Conservation (phyloP, 495 filamentous ascomycete genomes). For the Delitschia confertaspora region DNA sequence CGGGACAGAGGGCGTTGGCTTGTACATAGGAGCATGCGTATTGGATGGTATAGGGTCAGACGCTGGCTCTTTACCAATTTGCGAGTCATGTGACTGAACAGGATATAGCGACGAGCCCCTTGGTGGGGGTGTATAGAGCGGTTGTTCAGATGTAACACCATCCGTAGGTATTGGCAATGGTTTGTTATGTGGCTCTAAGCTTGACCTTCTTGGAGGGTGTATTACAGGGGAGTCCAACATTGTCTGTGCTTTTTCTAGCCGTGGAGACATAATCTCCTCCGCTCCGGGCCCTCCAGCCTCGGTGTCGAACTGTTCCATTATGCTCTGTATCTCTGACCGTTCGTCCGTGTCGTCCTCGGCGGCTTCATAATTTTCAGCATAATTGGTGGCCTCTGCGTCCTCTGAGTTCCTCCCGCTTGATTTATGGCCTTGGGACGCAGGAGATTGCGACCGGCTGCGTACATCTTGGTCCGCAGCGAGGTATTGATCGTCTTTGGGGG, state of each 20-base stretch:
- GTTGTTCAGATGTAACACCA: slow-evolving; percentile 5
- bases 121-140: slow-evolving; percentile 25
- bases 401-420: slow-evolving; percentile 23
- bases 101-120: slow-evolving; percentile 28
- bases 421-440: slow-evolving; percentile 28
- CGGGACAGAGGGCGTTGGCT: slow-evolving; percentile 55
- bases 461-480: slow-evolving; percentile 46
- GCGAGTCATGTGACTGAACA: slow-evolving; percentile 23
- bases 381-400: slow-evolving; percentile 28
- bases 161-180: slow-evolving; percentile 13
- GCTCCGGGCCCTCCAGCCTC: slow-evolving; percentile 55
- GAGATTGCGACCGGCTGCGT: slow-evolving; percentile 43
- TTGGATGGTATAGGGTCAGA: slow-evolving; percentile 42
- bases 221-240: slow-evolving; percentile 52
- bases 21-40: slow-evolving; percentile 48
- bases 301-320: slow-evolving; percentile 68
- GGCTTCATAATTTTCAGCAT: slow-evolving; percentile 44
- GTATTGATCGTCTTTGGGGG: slow-evolving; percentile 47
- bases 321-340: slow-evolving; percentile 83
- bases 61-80: slow-evolving; percentile 33
- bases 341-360: slow-evolving; percentile 49
- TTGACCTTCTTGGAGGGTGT: slow-evolving; percentile 77
- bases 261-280: slow-evolving; percentile 75
- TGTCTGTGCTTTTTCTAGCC: slow-evolving; percentile 62
- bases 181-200: slow-evolving; percentile 59